phyloP scores from a whole-genome alignment of 805 yeast genomes.

The Hanseniaspora taiwanica region DNA sequence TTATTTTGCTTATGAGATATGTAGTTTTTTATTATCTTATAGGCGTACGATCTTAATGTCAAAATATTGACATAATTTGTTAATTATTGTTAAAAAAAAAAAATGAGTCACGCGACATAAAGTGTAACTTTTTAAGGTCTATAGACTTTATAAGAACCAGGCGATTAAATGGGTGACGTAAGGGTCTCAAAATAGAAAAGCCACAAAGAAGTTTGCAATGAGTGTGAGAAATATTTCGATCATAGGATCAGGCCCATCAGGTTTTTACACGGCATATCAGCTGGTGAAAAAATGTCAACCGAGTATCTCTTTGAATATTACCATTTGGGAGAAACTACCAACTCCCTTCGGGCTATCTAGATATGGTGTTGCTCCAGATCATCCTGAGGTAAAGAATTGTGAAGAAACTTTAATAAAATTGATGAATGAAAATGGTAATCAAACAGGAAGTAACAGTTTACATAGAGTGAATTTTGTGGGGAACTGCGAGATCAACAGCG shows the following conservation, averaged over 20 bases:
- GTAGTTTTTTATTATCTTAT: too few relatives aligned
- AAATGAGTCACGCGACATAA: too few relatives aligned
- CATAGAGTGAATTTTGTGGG: constrained; percentile 50
- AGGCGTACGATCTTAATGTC: too few relatives aligned
- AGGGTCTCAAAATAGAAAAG: too few relatives aligned
- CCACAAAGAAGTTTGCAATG: too few relatives aligned
- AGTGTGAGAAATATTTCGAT: constrained; percentile 40
- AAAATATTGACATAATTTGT: too few relatives aligned
- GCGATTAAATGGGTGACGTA: too few relatives aligned
- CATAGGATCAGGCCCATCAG: constrained; percentile 94
- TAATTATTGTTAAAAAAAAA: too few relatives aligned
- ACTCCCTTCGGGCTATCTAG: constrained; percentile 87
- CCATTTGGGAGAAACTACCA: constrained; percentile 73
- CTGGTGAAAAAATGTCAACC: constrained; percentile 35
- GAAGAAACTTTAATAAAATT: constrained; percentile 52
- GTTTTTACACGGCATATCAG: constrained; percentile 77
- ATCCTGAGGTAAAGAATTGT: constrained; percentile 88
- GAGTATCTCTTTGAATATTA: constrained; percentile 34
- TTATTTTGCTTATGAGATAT: too few relatives aligned
- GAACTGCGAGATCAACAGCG: constrained; percentile 54
- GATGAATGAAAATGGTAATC: constrained; percentile 13
- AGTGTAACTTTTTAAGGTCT: too few relatives aligned
- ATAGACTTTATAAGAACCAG: too few relatives aligned
- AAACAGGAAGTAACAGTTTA: constrained; percentile 12
- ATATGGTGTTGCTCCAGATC: constrained; percentile 98